Evolutionary conservation across 202 grass and related monocot species (phyloP), one percentile per base, ranked within the genome.

Genomic region (Schoenoplectus tabernaemontani): DNA sequence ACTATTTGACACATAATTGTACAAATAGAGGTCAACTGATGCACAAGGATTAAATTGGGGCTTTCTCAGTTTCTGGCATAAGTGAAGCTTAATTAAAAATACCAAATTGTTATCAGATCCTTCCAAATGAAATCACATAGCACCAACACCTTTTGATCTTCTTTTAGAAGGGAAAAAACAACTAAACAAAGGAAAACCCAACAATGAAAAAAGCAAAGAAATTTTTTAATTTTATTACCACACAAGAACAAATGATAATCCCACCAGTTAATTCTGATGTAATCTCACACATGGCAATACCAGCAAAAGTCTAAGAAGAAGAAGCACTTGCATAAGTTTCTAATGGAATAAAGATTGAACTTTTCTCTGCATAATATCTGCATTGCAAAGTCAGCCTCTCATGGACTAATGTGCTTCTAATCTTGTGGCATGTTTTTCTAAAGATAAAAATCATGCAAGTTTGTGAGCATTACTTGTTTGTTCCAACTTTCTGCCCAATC

Each of bases 281-380:
- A 82, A 93, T 90, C 84, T 99, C 92, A 23, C 90, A 88, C 90
- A 99, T 87, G n/a, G n/a, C n/a, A n/a, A n/a, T n/a, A n/a, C n/a
- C n/a, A n/a, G n/a, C n/a, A n/a, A n/a, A n/a, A n/a, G n/a, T n/a
- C n/a, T n/a, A n/a, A n/a, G n/a, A n/a, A n/a, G n/a, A n/a, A n/a
- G n/a, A n/a, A n/a, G n/a, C n/a, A n/a, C n/a, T n/a, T n/a, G n/a
- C n/a, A n/a, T n/a, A n/a, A n/a, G n/a, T n/a, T n/a, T n/a, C n/a
- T n/a, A n/a, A n/a, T n/a, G n/a, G n/a, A n/a, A n/a, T n/a, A n/a
- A n/a, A n/a, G n/a, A n/a, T n/a, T n/a, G n/a, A n/a, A n/a, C n/a
- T n/a, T n/a, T n/a, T n/a, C n/a, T n/a, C n/a, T n/a, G n/a, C n/a
- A n/a, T n/a, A n/a, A n/a, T n/a, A n/a, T n/a, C n/a, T n/a, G n/a